These are phyloP conservation scores for Geranium incanum DNA, from an alignment of 441 rosid species.

Conservation along the genomic window DNA sequence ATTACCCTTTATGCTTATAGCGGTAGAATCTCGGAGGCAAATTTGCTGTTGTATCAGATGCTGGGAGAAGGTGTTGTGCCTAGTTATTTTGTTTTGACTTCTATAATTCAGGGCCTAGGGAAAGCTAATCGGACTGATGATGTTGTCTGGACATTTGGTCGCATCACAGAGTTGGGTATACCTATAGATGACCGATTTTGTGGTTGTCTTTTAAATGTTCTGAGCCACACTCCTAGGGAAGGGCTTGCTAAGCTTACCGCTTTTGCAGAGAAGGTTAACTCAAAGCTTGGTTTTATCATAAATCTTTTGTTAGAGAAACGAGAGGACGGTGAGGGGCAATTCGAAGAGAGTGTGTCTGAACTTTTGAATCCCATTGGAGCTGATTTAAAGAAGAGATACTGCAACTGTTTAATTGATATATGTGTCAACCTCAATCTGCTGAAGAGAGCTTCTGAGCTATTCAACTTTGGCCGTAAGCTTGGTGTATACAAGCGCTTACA, in stretches of 20 bases:
- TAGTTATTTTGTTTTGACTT: not conserved
- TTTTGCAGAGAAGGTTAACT: not conserved
- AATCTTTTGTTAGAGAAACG: not conserved
- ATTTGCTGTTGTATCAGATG: not conserved
- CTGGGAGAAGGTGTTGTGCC: not conserved
- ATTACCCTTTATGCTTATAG: not conserved
- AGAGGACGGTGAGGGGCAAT: constrained; percentile 1
- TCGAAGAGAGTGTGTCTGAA: not conserved
- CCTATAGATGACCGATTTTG: not conserved
- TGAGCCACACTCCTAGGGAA: not conserved
- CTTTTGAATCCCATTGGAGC: not conserved
- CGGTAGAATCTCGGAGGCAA: not conserved
- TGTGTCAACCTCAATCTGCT: constrained; percentile 3
- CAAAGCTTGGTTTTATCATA: not conserved
- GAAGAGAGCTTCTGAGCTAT: constrained; percentile 3
- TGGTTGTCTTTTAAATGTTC: not conserved
- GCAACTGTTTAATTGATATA: not conserved
- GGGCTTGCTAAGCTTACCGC: not conserved
- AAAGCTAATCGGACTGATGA: constrained; percentile 3
- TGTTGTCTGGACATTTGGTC: not conserved
- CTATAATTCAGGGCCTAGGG: not conserved
- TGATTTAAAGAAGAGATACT: not conserved
- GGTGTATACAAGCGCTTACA: not conserved
- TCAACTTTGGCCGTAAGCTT: not conserved
- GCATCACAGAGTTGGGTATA: not conserved